Conservation (phyloP, 495 filamentous ascomycete genomes). For the Neurospora sp. region DNA sequence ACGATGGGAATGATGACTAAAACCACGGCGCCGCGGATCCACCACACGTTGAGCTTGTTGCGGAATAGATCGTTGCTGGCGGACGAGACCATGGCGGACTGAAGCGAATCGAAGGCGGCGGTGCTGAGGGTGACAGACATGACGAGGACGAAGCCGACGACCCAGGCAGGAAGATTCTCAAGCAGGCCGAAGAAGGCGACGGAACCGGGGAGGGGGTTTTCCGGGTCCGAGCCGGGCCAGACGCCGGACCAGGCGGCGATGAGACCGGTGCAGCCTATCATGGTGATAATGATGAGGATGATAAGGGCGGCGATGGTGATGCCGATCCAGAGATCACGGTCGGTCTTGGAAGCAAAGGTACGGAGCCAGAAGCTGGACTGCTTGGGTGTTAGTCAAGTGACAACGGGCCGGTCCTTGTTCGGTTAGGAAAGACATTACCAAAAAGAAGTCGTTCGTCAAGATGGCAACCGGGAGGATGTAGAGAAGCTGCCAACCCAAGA, state of each 20-base stretch:
- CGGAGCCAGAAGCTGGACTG: conserved; percentile 65
- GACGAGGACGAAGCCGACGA: conserved; percentile 62
- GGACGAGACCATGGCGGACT: conserved; percentile 67
- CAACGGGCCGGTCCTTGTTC: neutral
- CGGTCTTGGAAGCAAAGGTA: conserved; percentile 68
- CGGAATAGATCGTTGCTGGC: conserved; percentile 71
- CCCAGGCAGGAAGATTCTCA: conserved; percentile 58
- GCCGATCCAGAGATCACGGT: conserved; percentile 64
- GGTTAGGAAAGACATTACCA: conserved; percentile 18
- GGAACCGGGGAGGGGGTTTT: conserved; percentile 43
- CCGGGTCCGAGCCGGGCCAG: conserved; percentile 40
- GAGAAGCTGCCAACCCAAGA: conserved; percentile 67
- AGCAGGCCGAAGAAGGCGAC: conserved; percentile 66
- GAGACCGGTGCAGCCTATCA: conserved; percentile 58
- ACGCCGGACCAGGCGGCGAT: conserved; percentile 66
- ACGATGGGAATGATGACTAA: conserved; percentile 60
- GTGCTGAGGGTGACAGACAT: conserved; percentile 66
- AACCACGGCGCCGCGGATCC: conserved; percentile 51
- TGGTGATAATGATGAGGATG: conserved; percentile 50
- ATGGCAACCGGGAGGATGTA: conserved; percentile 69
- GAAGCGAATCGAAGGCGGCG: conserved; percentile 63
- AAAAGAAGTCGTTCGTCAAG: conserved; percentile 68
- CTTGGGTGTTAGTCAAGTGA: neutral
- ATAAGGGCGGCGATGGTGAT: conserved; percentile 50
- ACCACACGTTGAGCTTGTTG: conserved; percentile 61